Evolutionary conservation across 352 stramenopile genomes (phyloP).

Genomic region (Globisporangium abappressorium): DNA sequence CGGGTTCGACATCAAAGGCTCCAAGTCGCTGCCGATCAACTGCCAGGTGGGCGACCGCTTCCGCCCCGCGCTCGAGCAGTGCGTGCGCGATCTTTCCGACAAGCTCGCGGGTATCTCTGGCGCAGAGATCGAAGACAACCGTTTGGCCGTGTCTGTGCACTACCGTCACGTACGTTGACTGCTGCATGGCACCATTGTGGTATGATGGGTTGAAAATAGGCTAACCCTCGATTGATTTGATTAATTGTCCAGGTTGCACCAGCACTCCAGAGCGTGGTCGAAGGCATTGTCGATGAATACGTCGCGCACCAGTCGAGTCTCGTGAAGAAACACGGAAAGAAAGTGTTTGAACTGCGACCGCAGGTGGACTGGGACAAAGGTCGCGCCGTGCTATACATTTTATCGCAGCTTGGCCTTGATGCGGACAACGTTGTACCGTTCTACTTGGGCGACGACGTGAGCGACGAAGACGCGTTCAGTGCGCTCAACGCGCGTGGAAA

Average conservation of each 20-base stretch:
- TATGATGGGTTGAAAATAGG: not conserved
- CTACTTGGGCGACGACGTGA: conserved; percentile 81
- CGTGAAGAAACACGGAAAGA: conserved; percentile 69
- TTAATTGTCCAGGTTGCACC: conserved; percentile 28
- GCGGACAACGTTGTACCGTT: conserved; percentile 71
- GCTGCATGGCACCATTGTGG: not conserved
- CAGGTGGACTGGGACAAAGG: conserved; percentile 84
- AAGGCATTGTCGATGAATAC: conserved; percentile 87
- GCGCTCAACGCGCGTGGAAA: conserved; percentile 43
- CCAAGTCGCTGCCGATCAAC: conserved; percentile 32
- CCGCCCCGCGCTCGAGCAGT: conserved; percentile 44
- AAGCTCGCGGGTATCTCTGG: conserved; percentile 43
- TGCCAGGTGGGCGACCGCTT: conserved; percentile 58
- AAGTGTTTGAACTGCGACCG: conserved; percentile 77
- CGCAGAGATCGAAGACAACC: conserved; percentile 76
- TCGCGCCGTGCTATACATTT: conserved; percentile 56
- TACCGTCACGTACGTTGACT: conserved; percentile 59
- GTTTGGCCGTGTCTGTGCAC: conserved; percentile 72
- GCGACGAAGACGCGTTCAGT: conserved; percentile 69
- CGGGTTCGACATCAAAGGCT: not conserved
- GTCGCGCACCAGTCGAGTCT: conserved; percentile 37
- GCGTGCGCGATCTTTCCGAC: conserved; percentile 29
- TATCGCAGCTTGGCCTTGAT: conserved; percentile 62
- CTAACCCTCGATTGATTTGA: conserved; percentile 5
- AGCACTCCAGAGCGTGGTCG: conserved; percentile 58